Base-by-base conservation (phyloP, 108 stramenopile genomes). In the Nannochloropsis salina region DNA sequence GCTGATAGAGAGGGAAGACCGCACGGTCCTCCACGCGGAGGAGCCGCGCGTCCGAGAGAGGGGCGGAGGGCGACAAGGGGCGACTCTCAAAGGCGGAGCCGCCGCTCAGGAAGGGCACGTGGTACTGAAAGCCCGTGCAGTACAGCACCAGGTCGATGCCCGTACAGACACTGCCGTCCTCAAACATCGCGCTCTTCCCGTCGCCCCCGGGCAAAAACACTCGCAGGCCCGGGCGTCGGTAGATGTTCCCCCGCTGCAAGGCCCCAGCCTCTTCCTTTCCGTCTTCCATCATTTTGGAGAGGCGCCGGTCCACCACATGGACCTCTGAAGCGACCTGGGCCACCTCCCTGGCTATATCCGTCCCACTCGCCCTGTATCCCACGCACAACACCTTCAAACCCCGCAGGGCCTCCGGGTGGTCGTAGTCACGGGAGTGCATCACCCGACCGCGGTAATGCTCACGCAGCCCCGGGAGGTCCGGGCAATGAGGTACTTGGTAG, bases 331-430 rank as follows among this genome's bases (percentile, higher is more conserved):
- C 95, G 9, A 86, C 91, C 41, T 44, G 74, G 21, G 93, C 93
- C 47, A 96, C 91, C 85, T 97, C 96, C 82, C 95, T 88, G 9
- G 96, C 95, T 40, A 97, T 90, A 86, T 97, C 97, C 3, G 92
- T 87, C 2, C 96, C 97, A 44, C 94, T 95, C 2, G 96, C 94
- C 21, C 94, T 90, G 0, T 94, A 94, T 40, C 97, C 97, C 18
- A 97, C 87, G 87, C 95, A 96, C 42, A 97, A 87, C 20, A 97
- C 95, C 2, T 90, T 93, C 81, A 93, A 80, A 12, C 86, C 93
- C 1, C 47, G 81, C 82, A 93, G 95, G 9, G 87, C 85, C 9
- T 85, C 80, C 15, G 96, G 94, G 80, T 91, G 86, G 83, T 97
- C 95, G 86, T 97, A 97, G 79, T 92, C 93, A 22, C 94, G 92